Percentiles rank a stretch among this genome's conserved stretches.
phyloP scores from a whole-genome alignment of 129 eudicot genomes.

The Glebionis coronaria region DNA sequence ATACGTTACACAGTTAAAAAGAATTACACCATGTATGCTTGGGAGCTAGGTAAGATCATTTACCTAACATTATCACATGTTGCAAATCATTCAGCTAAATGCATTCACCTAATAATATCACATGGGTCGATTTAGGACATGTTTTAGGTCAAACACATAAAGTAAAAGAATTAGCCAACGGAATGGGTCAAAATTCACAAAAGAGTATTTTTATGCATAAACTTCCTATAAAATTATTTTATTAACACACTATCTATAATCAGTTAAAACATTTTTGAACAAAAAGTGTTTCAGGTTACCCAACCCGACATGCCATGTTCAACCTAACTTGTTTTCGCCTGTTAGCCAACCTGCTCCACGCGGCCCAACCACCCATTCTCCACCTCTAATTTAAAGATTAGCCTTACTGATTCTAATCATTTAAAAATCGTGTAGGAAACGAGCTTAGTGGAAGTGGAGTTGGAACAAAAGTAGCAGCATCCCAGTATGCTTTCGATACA shows the following conservation, averaged over 20 bases:
- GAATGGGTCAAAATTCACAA: neutral
- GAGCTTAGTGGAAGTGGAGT: slow-evolving; percentile 79
- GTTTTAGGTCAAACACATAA: too few relatives aligned
- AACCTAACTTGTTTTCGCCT: too few relatives aligned
- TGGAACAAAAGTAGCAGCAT: slow-evolving; percentile 66
- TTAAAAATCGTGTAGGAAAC: slow-evolving; percentile 49
- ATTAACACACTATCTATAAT: too few relatives aligned
- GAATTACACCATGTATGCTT: slow-evolving; percentile 61
- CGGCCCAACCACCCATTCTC: neutral
- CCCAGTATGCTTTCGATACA: slow-evolving; percentile 63
- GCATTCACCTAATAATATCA: slow-evolving; percentile 8
- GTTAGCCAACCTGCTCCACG: too few relatives aligned
- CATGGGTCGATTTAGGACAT: neutral
- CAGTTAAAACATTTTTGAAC: too few relatives aligned
- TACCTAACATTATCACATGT: neutral
- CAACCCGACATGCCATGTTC: too few relatives aligned
- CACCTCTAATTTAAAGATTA: neutral
- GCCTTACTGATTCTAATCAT: neutral
- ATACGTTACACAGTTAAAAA: slow-evolving; percentile 71
- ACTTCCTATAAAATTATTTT: too few relatives aligned
- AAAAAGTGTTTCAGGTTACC: too few relatives aligned
- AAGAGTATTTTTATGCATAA: too few relatives aligned
- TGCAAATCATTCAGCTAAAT: neutral
- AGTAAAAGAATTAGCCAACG: too few relatives aligned
- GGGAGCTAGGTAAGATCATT: slow-evolving; percentile 83